Evolutionary conservation across 805 yeast species (phyloP), one percentile per base, ranked within the genome.

Genomic region (Starmera quercuum): DNA sequence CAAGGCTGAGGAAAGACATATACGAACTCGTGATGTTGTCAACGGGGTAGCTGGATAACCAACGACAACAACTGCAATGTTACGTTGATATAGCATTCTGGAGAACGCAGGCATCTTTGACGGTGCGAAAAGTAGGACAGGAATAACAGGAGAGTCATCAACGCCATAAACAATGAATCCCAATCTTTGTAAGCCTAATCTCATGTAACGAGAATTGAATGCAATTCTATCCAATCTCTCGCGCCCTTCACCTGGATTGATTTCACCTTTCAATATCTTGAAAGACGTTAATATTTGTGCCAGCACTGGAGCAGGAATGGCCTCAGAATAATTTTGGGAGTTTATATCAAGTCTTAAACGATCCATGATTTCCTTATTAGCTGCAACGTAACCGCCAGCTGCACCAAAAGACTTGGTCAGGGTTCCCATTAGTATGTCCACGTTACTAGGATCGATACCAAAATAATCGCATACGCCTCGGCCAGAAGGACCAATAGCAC

Each of bases 11-110:
- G 95, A 82, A 47, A 92, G 80, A 68, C 99, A 92, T 49, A 92
- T 75, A 58, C 99, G 76, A 19, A 86, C 87, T 62, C 98, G 77
- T 5, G 95, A 83, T 24, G 87, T 75, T 28, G 85, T 78, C 45
- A 92, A 69, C 23, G 95, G 95, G 0, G 97, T 90, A 1, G 98
- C 98, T 9, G 99, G 99, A 56, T 92, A 92, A 24, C 97, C 96
- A 29, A 90, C 97, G 42, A 90, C 80, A 23, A 92, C 99, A 31
- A 90, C 88, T 4, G 98, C 98, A 40, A 92, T 79, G 34, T 83
- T 83, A 59, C 75, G 67, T 43, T 73, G 75, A 47, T 82, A 73
- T 70, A 90, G 72, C 71, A 76, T 73, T 56, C 95, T 73, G 30
- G 95, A 81, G 41, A 87, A 75, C 0, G 90, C 87, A 18, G 95